Conservation (phyloP, 1,139 yeast genomes). For the Sugiyamaella pinicola region DNA sequence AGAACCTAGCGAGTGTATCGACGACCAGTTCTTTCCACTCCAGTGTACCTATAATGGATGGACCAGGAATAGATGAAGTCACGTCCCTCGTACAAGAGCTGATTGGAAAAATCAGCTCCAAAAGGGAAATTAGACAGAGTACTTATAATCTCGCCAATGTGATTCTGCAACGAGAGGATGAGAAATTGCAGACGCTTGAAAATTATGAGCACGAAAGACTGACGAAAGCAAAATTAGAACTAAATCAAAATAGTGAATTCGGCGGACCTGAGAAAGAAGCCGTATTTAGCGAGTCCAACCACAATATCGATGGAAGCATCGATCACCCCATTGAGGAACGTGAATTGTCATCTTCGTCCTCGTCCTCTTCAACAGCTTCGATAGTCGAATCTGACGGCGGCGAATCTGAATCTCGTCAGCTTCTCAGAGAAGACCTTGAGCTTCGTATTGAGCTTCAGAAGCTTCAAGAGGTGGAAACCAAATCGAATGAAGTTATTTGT, state of each 20-base stretch:
- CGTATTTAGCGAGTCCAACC: no score
- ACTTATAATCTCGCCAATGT: constrained; percentile 25
- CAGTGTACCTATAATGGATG: constrained; percentile 15
- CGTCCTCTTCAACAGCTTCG: constrained; percentile 5
- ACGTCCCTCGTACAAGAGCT: constrained; percentile 30
- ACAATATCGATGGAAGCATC: not conserved
- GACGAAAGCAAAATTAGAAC: not conserved
- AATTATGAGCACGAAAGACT: constrained; percentile 16
- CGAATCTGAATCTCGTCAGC: constrained; percentile 18
- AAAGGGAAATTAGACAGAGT: constrained; percentile 25
- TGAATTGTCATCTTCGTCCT: not conserved
- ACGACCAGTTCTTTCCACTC: no score
- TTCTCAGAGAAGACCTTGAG: constrained; percentile 30
- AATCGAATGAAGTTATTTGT: constrained; percentile 29
- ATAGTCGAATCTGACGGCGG: constrained; percentile 1
- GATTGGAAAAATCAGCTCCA: constrained; percentile 23
- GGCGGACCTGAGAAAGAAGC: no score
- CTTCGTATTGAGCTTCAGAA: constrained; percentile 36
- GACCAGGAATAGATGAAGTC: constrained; percentile 22
- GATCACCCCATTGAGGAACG: not conserved
- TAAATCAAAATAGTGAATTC: constrained; percentile 3
- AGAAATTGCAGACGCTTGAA: constrained; percentile 24
- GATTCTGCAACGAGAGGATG: constrained; percentile 27
- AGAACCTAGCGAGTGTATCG: no score
- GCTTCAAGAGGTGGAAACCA: constrained; percentile 32